Conservation (phyloP, 352 stramenopile species). For the Lagenidium giganteum region DNA sequence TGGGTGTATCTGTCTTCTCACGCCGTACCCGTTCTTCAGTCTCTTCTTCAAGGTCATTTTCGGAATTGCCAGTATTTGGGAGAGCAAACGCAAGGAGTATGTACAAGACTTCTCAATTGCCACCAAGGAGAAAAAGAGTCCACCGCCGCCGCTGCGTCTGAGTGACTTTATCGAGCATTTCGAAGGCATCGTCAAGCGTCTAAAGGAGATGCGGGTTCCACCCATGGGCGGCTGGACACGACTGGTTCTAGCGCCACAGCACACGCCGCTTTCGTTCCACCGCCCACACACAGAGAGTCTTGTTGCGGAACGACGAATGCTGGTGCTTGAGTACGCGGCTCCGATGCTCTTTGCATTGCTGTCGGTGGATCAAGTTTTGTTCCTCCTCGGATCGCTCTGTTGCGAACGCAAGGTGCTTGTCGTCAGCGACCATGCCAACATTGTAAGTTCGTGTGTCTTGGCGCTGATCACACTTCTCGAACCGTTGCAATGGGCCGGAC, state of each 20-base stretch:
- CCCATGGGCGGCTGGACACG: constrained; percentile 74
- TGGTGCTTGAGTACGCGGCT: constrained; percentile 69
- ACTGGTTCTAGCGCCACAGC: constrained; percentile 43
- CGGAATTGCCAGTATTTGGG: constrained; percentile 68
- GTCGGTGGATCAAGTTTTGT: constrained; percentile 73
- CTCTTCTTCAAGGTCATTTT: constrained; percentile 82
- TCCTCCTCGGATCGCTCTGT: constrained; percentile 69
- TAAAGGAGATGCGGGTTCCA: constrained; percentile 59
- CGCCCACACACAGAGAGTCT: constrained; percentile 59
- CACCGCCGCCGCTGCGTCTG: constrained; percentile 27
- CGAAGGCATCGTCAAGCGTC: constrained; percentile 45
- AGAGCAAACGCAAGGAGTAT: constrained; percentile 39
- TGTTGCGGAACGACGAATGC: constrained; percentile 43
- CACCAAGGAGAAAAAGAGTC: constrained; percentile 19
- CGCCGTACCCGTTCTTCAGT: constrained; percentile 76
- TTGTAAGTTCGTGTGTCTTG: constrained; percentile 70
- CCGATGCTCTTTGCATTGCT: constrained; percentile 67
- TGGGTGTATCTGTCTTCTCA: constrained; percentile 75
- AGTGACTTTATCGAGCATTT: constrained; percentile 64
- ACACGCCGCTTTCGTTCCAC: constrained; percentile 72
- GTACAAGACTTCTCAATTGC: no score
- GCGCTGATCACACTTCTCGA: constrained; percentile 64
- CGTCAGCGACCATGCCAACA: constrained; percentile 69
- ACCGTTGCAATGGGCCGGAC: constrained; percentile 70
- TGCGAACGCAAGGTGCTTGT: constrained; percentile 76